These are phyloP conservation scores for Rhynchosporium graminicola DNA, from an alignment of 2,329 filamentous ascomycete species.

Conservation along the genomic window DNA sequence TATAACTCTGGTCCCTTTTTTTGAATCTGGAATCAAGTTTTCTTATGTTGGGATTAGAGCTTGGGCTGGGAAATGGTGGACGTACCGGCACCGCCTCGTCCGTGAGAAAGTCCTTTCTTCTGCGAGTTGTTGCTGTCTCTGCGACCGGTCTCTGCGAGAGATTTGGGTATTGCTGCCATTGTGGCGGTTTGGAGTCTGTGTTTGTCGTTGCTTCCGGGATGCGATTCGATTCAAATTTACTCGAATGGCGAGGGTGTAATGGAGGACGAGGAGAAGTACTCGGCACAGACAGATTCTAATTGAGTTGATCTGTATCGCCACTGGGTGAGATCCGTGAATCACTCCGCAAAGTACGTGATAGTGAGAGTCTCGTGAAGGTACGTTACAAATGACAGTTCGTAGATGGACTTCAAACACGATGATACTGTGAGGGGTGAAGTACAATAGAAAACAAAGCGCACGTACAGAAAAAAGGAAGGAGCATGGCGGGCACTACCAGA, in stretches of 20 bases:
- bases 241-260: background rate
- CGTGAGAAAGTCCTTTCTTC: conserved; percentile 54
- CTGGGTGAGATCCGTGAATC: background rate
- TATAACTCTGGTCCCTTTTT: background rate
- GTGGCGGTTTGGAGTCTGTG: background rate
- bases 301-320: background rate
- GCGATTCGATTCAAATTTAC: background rate
- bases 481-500: background rate
- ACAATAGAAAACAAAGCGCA: background rate
- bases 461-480: background rate
- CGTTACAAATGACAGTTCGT: background rate
- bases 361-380: background rate
- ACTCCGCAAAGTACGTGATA: too few species aligned
- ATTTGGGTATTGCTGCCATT: conserved; percentile 33
- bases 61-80: conserved; percentile 13
- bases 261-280: background rate
- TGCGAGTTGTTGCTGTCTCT: conserved; percentile 30
- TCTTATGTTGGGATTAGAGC: background rate
- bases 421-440: background rate
- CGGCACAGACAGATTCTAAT: background rate
- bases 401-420: background rate
- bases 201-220: background rate
- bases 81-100: conserved; percentile 73
- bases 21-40: background rate
- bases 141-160: conserved; percentile 26